Percentiles rank a stretch among this genome's conserved stretches.
phyloP scores from a whole-genome alignment of 495 filamentous ascomycete species.

The Tuber microsphaerosporum region DNA sequence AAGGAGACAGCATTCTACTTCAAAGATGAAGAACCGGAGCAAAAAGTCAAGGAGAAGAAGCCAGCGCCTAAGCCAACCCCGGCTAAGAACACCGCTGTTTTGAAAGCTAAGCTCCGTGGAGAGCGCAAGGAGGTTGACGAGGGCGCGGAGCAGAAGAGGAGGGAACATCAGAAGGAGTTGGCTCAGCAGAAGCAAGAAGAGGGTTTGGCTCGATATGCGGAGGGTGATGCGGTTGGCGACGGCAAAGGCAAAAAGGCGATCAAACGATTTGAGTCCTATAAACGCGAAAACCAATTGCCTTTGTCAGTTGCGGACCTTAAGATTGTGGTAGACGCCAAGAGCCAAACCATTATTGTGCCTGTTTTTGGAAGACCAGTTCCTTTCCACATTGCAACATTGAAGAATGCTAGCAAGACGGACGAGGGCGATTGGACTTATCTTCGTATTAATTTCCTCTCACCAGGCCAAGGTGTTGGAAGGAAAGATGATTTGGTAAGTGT shows the following conservation, averaged over 20 bases:
- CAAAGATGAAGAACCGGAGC: conserved; percentile 74
- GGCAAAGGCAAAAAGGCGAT: conserved; percentile 95
- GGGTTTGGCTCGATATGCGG: conserved; percentile 72
- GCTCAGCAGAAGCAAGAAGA: conserved; percentile 80
- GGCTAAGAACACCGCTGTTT: conserved; percentile 71
- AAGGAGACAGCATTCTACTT: conserved; percentile 96
- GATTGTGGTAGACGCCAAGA: conserved; percentile 84
- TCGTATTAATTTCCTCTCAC: conserved; percentile 93
- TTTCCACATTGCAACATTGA: conserved; percentile 98
- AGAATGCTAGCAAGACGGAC: conserved; percentile 90
- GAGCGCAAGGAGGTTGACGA: conserved; percentile 83
- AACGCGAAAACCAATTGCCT: conserved; percentile 92
- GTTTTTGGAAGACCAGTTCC: conserved; percentile 97
- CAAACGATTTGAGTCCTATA: conserved; percentile 98
- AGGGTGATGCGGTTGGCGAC: conserved; percentile 62
- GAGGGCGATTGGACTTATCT: conserved; percentile 91
- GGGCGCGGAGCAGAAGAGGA: conserved; percentile 76
- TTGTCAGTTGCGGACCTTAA: conserved; percentile 70
- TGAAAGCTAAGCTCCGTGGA: conserved; percentile 84
- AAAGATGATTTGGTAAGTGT: conserved; percentile 66
- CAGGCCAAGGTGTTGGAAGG: conserved; percentile 92
- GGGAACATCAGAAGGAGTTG: conserved; percentile 89
- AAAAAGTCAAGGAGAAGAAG: conserved; percentile 69
- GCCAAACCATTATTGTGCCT: conserved; percentile 80
- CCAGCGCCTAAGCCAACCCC: conserved; percentile 75